phyloP scores from a whole-genome alignment of 805 yeast species.

The Geotrichum ghanense region DNA sequence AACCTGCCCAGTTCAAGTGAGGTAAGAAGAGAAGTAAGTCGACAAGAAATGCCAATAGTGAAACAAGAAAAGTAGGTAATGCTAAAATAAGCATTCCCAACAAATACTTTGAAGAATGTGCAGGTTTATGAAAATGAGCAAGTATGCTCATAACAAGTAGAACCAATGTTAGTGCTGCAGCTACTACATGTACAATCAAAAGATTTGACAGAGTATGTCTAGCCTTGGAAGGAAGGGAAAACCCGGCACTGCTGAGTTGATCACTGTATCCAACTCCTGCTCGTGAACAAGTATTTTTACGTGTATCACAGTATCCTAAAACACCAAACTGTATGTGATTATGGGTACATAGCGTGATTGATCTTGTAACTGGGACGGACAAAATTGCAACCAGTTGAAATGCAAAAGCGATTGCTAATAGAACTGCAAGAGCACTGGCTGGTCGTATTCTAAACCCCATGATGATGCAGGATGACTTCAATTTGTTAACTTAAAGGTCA shows the following conservation, averaged over 20 bases:
- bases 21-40: conserved; percentile 74
- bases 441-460: conserved; percentile 19
- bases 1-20: conserved; percentile 69
- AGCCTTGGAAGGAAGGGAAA: conserved; percentile 47
- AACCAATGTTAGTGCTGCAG: conserved; percentile 42
- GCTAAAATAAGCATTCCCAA: conserved; percentile 46
- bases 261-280: conserved; percentile 34
- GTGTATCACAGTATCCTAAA: conserved; percentile 47
- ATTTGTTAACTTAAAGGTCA: too few species aligned
- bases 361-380: conserved; percentile 46
- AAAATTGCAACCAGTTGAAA: conserved; percentile 49
- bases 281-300: conserved; percentile 28
- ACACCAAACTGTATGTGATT: conserved; percentile 52
- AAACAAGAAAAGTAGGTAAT: conserved; percentile 54
- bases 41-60: conserved; percentile 65
- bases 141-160: conserved; percentile 32
- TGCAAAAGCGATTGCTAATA: conserved; percentile 40
- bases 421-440: conserved; percentile 27
- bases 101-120: conserved; percentile 33
- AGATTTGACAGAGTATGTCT: conserved; percentile 47
- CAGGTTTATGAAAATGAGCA: conserved; percentile 29
- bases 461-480: background rate
- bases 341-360: conserved; percentile 38
- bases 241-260: conserved; percentile 23
- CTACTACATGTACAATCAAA: conserved; percentile 56